A percentile compares a stretch with the other conserved stretches of the same genome.
phyloP scores from a whole-genome alignment of 108 stramenopile species.

The Mediolabrus comicus region DNA sequence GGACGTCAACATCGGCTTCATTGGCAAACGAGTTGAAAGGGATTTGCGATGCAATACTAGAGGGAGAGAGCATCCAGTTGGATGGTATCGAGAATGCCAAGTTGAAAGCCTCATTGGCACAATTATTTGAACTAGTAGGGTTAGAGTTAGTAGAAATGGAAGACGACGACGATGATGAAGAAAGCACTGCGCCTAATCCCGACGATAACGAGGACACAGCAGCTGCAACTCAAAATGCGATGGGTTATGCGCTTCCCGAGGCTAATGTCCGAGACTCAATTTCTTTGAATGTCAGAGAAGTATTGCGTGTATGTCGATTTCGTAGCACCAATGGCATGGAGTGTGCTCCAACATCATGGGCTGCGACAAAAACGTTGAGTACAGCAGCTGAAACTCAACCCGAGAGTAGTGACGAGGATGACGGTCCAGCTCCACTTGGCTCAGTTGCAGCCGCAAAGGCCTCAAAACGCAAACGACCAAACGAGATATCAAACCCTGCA shows the following conservation, averaged over 20 bases:
- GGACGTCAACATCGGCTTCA: slow-evolving; percentile 28
- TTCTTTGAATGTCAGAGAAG: slow-evolving; percentile 25
- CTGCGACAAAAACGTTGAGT: not conserved
- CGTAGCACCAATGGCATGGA: slow-evolving; percentile 40
- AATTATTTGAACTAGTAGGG: slow-evolving; percentile 64
- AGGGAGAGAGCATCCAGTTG: slow-evolving; percentile 69
- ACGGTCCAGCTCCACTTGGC: slow-evolving; percentile 65
- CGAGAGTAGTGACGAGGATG: slow-evolving; percentile 53
- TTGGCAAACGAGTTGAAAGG: slow-evolving; percentile 57
- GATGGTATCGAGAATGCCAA: slow-evolving; percentile 74
- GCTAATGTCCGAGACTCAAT: not conserved
- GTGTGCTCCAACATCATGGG: slow-evolving; percentile 29
- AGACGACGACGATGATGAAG: slow-evolving; percentile 58
- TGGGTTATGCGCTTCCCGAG: slow-evolving; percentile 75
- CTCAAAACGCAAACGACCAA: slow-evolving; percentile 26
- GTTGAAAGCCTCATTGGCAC: slow-evolving; percentile 52
- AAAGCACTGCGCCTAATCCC: slow-evolving; percentile 2
- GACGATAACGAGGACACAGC: slow-evolving; percentile 1
- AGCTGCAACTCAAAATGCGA: slow-evolving; percentile 10
- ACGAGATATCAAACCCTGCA: slow-evolving; percentile 33
- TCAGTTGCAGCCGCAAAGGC: slow-evolving; percentile 35
- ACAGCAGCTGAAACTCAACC: slow-evolving; percentile 11
- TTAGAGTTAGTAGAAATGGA: slow-evolving; percentile 72
- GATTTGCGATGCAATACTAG: slow-evolving; percentile 57
- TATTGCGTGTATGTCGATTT: slow-evolving; percentile 44